Evolutionary conservation across 148 eudicot species (phyloP).

Genomic region (Pouteria glomerata): DNA sequence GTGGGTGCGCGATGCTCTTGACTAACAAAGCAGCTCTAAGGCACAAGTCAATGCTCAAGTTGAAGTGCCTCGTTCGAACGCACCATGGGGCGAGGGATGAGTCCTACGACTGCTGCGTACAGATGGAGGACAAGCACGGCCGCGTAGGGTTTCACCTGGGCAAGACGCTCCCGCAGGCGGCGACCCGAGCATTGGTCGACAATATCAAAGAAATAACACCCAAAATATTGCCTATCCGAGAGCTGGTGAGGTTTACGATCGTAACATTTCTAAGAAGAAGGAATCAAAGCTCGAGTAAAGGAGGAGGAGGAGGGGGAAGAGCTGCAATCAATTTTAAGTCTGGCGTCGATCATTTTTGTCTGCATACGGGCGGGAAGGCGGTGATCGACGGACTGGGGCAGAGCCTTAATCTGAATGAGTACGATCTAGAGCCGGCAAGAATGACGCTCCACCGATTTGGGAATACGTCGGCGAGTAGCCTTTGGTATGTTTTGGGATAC

Average conservation of each 20-base stretch:
- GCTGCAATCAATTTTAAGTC: slow-evolving; percentile 37
- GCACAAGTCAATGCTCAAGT: slow-evolving; percentile 10
- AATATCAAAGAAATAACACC: slow-evolving; percentile 9
- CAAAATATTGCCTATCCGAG: slow-evolving; percentile 6
- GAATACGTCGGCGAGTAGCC: slow-evolving; percentile 56
- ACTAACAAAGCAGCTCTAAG: slow-evolving; percentile 41
- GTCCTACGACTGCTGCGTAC: slow-evolving; percentile 7
- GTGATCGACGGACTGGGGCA: slow-evolving; percentile 55
- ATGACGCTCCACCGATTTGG: slow-evolving; percentile 63
- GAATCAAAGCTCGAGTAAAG: not conserved
- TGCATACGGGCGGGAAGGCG: slow-evolving; percentile 58
- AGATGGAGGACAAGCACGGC: slow-evolving; percentile 15
- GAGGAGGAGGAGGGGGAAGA: not conserved
- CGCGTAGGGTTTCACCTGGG: slow-evolving; percentile 15
- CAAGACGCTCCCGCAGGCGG: slow-evolving; percentile 13
- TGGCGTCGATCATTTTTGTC: slow-evolving; percentile 54
- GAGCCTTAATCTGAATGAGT: slow-evolving; percentile 26
- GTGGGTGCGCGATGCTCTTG: slow-evolving; percentile 61
- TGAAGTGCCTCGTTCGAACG: slow-evolving; percentile 19
- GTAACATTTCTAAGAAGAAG: not conserved
- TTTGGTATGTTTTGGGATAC: slow-evolving; percentile 57
- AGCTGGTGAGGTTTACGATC: not conserved
- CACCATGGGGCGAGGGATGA: slow-evolving; percentile 17
- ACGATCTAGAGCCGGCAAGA: slow-evolving; percentile 55
- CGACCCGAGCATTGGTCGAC: slow-evolving; percentile 14